A percentile compares a stretch with the other conserved stretches of the same genome.
Conservation (phyloP, 352 stramenopile genomes). For the Globisporangium paddicum region DNA sequence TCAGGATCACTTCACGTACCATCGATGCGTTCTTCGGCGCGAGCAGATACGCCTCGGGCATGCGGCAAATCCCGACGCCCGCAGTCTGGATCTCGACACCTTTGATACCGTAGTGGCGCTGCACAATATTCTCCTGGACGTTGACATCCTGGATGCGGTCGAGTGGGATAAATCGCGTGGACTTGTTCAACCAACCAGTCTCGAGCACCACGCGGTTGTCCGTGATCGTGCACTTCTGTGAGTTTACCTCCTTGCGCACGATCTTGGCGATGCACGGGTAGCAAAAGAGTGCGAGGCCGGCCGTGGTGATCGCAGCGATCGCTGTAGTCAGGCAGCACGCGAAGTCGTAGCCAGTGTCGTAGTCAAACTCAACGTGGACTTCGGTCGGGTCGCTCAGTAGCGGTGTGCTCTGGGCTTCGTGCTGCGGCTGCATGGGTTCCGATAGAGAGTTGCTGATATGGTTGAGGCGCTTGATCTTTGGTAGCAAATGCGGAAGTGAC, state of each 20-base stretch:
- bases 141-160: slow-evolving; percentile 50
- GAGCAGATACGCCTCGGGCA: slow-evolving; percentile 25
- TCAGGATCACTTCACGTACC: slow-evolving; percentile 38
- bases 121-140: slow-evolving; percentile 28
- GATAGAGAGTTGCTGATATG: background rate
- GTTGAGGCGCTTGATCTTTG: background rate
- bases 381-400: slow-evolving; percentile 1
- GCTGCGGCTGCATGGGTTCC: background rate
- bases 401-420: background rate
- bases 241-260: slow-evolving; percentile 24
- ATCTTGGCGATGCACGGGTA: slow-evolving; percentile 9
- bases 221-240: slow-evolving; percentile 34
- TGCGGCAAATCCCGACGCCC: slow-evolving; percentile 11
- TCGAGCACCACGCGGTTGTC: slow-evolving; percentile 33
- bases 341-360: slow-evolving; percentile 16
- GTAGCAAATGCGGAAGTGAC: background rate
- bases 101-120: slow-evolving; percentile 29
- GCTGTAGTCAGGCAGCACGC: slow-evolving; percentile 7
- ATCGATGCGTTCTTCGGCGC: slow-evolving; percentile 27
- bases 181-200: slow-evolving; percentile 34
- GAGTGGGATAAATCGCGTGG: slow-evolving; percentile 35
- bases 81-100: slow-evolving; percentile 40
- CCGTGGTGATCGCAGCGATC: slow-evolving; percentile 5
- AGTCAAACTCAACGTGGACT: slow-evolving; percentile 21
- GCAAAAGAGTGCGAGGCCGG: slow-evolving; percentile 8